These are phyloP conservation scores for Elsinoe fawcettii DNA, from an alignment of 2,329 filamentous ascomycete genomes.

Conservation along the genomic window DNA sequence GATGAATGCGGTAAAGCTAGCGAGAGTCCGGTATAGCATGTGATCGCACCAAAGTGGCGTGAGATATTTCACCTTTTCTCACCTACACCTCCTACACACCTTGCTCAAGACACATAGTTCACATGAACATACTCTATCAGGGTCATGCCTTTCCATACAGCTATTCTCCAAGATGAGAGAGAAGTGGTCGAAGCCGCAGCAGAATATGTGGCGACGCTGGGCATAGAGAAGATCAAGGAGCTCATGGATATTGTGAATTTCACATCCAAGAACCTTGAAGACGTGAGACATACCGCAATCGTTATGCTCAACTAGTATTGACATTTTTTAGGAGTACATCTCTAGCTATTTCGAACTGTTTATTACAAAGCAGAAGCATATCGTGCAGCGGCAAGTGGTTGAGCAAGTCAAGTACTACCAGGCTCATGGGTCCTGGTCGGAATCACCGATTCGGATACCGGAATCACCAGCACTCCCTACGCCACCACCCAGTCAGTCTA, in stretches of 20 bases:
- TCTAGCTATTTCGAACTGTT: slow-evolving; percentile 3
- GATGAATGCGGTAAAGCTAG: background rate
- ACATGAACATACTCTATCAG: background rate
- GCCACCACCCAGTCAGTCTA: background rate
- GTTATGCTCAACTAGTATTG: background rate
- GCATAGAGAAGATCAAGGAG: background rate
- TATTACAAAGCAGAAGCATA: background rate
- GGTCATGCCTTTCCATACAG: background rate
- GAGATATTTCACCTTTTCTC: background rate
- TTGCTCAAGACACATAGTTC: background rate
- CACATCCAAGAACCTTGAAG: background rate
- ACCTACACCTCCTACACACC: background rate
- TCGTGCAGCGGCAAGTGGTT: background rate
- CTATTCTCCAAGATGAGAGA: background rate
- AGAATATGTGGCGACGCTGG: background rate
- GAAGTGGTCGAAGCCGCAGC: background rate
- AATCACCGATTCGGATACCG: background rate
- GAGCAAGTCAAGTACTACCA: slow-evolving; percentile 1
- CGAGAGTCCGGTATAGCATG: slow-evolving; percentile 2
- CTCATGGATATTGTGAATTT: slow-evolving; percentile 8
- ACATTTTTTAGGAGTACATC: background rate
- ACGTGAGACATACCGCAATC: background rate
- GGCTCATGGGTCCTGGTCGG: background rate
- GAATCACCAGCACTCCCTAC: no score
- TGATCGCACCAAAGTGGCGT: slow-evolving; percentile 1